Conservation (phyloP, 495 filamentous ascomycete genomes). For the Choiromyces venosus region DNA sequence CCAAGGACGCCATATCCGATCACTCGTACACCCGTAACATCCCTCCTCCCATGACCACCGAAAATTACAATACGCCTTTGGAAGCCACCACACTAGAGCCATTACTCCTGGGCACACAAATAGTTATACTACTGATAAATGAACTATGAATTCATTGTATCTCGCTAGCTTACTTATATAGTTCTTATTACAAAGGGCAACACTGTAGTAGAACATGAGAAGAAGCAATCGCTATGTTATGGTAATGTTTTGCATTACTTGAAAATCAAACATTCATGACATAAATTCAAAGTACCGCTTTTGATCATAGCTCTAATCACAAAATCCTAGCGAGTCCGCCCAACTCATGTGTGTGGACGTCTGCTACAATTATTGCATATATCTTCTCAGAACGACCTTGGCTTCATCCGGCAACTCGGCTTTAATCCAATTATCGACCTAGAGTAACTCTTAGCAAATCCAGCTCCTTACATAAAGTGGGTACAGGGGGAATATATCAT, state of each 20-base stretch:
- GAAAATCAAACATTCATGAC: background rate
- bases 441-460: background rate
- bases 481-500: background rate
- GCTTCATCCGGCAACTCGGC: constrained; percentile 36
- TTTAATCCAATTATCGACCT: constrained; percentile 38
- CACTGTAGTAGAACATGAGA: background rate
- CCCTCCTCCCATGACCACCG: background rate
- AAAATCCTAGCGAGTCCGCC: background rate
- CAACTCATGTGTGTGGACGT: background rate
- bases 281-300: background rate
- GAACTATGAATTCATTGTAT: background rate
- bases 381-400: constrained; percentile 31
- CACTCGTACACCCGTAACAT: background rate
- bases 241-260: background rate
- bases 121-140: background rate
- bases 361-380: constrained; percentile 32
- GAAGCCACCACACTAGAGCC: background rate
- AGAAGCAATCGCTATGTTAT: background rate
- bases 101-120: background rate
- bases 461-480: background rate
- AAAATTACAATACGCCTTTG: background rate
- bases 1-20: background rate
- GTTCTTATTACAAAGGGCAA: background rate
- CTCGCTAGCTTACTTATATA: background rate
- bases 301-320: background rate